These are phyloP conservation scores for Phaseolus lunatus DNA, from an alignment of 306 rosid genomes.

Conservation along the genomic window DNA sequence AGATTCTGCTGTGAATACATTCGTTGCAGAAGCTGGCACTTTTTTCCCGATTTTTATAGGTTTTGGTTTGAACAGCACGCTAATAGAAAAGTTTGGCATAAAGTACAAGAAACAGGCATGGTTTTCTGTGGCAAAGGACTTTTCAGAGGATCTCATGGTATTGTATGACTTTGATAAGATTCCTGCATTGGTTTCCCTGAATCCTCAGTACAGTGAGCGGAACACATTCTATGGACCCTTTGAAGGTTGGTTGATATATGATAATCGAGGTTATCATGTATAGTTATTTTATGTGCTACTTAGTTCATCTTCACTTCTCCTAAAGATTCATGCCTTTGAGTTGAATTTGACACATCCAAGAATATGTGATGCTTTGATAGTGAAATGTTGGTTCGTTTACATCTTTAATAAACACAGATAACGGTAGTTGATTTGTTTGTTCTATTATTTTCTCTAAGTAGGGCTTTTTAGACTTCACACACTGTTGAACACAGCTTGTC, in stretches of 20 bases:
- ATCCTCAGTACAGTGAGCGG: conserved; percentile 73
- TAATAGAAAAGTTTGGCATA: conserved; percentile 63
- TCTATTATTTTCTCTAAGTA: neutral
- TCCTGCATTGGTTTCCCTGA: conserved; percentile 86
- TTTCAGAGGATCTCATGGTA: conserved; percentile 89
- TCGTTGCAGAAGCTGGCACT: conserved; percentile 73
- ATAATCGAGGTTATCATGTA: conserved; percentile 34
- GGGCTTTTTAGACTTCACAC: neutral
- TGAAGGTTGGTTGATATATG: conserved; percentile 71
- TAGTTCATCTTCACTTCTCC: neutral
- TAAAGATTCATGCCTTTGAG: neutral
- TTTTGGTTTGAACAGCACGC: conserved; percentile 73
- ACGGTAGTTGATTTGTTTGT: neutral
- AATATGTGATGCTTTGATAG: conserved; percentile 10
- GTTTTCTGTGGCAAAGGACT: conserved; percentile 93
- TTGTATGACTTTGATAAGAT: conserved; percentile 82
- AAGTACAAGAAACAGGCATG: conserved; percentile 92
- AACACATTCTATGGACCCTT: conserved; percentile 90
- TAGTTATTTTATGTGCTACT: conserved; percentile 18
- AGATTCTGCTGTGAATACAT: conserved; percentile 70
- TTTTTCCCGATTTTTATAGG: conserved; percentile 86
- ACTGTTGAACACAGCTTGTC: neutral
- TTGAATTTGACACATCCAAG: conserved; percentile 26
- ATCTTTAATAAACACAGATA: neutral
- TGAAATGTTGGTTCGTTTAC: neutral